These are phyloP conservation scores for Poronia punctata DNA, from an alignment of 495 filamentous ascomycete species.

Conservation along the genomic window DNA sequence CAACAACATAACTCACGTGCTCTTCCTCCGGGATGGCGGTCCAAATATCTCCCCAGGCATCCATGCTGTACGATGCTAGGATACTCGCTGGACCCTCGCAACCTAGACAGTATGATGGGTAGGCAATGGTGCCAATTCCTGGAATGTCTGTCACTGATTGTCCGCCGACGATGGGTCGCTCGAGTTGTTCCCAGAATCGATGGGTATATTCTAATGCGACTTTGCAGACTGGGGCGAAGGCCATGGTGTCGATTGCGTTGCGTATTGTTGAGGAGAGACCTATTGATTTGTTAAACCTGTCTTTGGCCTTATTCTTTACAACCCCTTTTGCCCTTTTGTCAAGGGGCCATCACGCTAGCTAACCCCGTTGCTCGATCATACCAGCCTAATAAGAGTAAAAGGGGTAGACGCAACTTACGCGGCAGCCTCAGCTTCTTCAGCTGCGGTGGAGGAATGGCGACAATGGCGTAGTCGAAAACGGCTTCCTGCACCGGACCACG, in stretches of 20 bases:
- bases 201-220: slow-evolving; percentile 56
- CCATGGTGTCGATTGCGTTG: slow-evolving; percentile 54
- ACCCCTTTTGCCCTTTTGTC: no score
- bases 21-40: slow-evolving; percentile 42
- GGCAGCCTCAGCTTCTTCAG: slow-evolving; percentile 49
- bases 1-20: slow-evolving; percentile 48
- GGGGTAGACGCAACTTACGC: slow-evolving; percentile 6
- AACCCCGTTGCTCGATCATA: no score
- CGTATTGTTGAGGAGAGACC: slow-evolving; percentile 33
- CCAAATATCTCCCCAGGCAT: slow-evolving; percentile 38
- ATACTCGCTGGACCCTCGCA: slow-evolving; percentile 54
- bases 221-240: slow-evolving; percentile 56
- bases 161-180: slow-evolving; percentile 55
- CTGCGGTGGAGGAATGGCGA: slow-evolving; percentile 55
- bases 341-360: no score
- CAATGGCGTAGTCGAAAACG: slow-evolving; percentile 58
- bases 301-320: no score
- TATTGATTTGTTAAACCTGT: no score
- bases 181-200: slow-evolving; percentile 62
- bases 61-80: slow-evolving; percentile 49
- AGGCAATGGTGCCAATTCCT: slow-evolving; percentile 54
- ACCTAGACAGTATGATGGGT: slow-evolving; percentile 59
- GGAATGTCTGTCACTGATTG: slow-evolving; percentile 52
- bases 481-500: slow-evolving; percentile 45
- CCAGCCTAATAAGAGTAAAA: background rate